These are phyloP conservation scores for Luzula sylvatica DNA, from an alignment of 176 grass and related monocot genomes.

Conservation along the genomic window DNA sequence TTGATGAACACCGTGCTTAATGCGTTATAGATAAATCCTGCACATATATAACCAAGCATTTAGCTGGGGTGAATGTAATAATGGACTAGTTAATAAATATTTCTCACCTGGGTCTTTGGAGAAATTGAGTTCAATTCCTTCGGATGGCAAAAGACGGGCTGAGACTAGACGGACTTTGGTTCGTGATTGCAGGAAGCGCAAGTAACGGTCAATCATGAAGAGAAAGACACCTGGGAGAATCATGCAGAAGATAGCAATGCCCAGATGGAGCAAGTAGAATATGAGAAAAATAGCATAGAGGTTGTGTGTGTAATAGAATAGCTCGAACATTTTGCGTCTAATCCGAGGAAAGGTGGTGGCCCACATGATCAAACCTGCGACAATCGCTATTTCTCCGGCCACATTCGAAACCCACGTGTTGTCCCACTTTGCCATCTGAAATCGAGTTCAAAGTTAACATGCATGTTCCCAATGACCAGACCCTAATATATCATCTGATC, in stretches of 20 bases:
- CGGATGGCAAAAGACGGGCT: slow-evolving; percentile 30
- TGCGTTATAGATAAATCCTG: slow-evolving; percentile 32
- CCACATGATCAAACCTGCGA: slow-evolving; percentile 32
- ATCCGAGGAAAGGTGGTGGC: slow-evolving; percentile 33
- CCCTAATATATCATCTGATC: no score
- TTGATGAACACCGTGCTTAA: slow-evolving; percentile 53
- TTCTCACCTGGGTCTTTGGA: slow-evolving; percentile 31
- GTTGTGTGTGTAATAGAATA: slow-evolving; percentile 56
- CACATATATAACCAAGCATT: not conserved
- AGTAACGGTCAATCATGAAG: slow-evolving; percentile 49
- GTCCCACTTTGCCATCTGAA: slow-evolving; percentile 42
- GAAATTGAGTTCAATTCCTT: slow-evolving; percentile 56
- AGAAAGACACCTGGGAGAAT: slow-evolving; percentile 42
- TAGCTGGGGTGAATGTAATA: not conserved
- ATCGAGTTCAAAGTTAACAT: not conserved
- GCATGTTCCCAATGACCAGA: no score
- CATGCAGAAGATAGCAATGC: slow-evolving; percentile 22
- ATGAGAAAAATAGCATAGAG: slow-evolving; percentile 43
- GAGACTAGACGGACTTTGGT: slow-evolving; percentile 33
- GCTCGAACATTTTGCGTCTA: slow-evolving; percentile 43
- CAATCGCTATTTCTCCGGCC: slow-evolving; percentile 38
- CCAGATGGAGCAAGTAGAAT: slow-evolving; percentile 40
- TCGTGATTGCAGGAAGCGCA: slow-evolving; percentile 53
- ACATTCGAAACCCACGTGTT: slow-evolving; percentile 22
- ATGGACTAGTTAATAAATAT: not conserved